Evolutionary conservation across 1,284 basidiomycete species (phyloP).

Genomic region (Papiliotrema terrestris): DNA sequence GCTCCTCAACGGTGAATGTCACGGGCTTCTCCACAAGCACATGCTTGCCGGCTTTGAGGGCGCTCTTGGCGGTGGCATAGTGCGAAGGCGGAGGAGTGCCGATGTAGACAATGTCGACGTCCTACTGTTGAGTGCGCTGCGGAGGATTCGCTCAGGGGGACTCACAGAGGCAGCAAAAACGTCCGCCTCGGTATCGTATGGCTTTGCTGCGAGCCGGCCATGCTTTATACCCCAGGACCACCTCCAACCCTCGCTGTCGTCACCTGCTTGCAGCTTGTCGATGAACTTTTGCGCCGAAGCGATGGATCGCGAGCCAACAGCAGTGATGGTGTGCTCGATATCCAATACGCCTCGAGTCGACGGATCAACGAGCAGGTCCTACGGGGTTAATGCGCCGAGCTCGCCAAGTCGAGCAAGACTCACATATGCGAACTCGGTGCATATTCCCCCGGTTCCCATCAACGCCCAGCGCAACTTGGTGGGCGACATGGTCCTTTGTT

Average conservation of each 20-base stretch:
- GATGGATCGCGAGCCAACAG: constrained; percentile 37
- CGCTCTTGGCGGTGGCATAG: constrained; percentile 71
- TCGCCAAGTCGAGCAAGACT: not conserved
- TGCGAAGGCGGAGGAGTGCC: constrained; percentile 85
- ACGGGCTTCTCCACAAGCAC: constrained; percentile 77
- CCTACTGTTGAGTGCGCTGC: constrained; percentile 49
- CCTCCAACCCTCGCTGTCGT: constrained; percentile 6
- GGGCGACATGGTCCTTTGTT: not conserved
- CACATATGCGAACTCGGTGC: not conserved
- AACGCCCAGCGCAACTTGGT: not conserved
- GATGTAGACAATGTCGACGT: constrained; percentile 76
- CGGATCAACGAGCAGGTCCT: constrained; percentile 36
- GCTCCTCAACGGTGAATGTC: constrained; percentile 52
- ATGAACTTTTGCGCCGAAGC: constrained; percentile 67
- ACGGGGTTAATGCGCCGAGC: not conserved
- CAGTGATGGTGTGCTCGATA: constrained; percentile 18
- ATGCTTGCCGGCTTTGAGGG: constrained; percentile 75
- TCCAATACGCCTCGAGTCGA: constrained; percentile 62
- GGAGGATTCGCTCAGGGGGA: not conserved
- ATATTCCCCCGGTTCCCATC: not conserved
- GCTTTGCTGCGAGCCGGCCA: constrained; percentile 54
- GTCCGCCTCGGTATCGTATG: constrained; percentile 72
- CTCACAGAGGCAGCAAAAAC: constrained; percentile 66
- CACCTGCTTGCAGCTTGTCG: constrained; percentile 39
- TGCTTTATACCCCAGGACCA: constrained; percentile 30